Evolutionary conservation across 192 early-diverging fungal genomes (phyloP).

Genomic region (Umbelopsis ramanniana): DNA sequence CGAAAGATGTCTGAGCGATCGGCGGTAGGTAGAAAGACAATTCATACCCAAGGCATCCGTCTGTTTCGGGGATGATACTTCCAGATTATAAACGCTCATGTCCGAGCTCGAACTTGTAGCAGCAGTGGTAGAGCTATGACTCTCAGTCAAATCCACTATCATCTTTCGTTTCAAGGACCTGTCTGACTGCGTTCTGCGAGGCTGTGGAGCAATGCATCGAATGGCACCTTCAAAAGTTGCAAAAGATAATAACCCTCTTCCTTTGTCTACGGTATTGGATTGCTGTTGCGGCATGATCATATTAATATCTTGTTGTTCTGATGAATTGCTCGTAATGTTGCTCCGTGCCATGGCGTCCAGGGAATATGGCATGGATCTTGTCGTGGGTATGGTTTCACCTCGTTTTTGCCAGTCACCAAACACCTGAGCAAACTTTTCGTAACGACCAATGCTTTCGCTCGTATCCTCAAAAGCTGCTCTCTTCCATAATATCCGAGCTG

Average conservation of each 20-base stretch:
- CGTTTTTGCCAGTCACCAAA: conserved; percentile 21
- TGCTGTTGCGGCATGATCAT: conserved; percentile 18
- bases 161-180: conserved; percentile 14
- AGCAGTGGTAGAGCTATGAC: background rate
- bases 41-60: background rate
- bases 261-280: background rate
- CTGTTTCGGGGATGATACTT: background rate
- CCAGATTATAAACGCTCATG: background rate
- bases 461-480: conserved; percentile 35
- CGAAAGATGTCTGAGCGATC: conserved; percentile 25
- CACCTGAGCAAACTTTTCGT: conserved; percentile 13
- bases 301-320: conserved; percentile 13
- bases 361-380: conserved; percentile 12
- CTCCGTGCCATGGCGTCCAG: conserved; percentile 4
- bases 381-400: background rate
- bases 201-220: conserved; percentile 8
- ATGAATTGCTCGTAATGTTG: background rate
- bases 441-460: conserved; percentile 6
- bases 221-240: conserved; percentile 13
- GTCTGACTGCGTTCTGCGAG: conserved; percentile 10
- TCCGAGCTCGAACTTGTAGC: background rate
- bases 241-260: conserved; percentile 7
- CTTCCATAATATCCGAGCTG: conserved; percentile 37
- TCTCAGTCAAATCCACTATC: background rate
- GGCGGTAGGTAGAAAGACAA: conserved; percentile 3